These are phyloP conservation scores for Stephania yunnanensis DNA, from an alignment of 164 flowering plant genomes.

Conservation along the genomic window DNA sequence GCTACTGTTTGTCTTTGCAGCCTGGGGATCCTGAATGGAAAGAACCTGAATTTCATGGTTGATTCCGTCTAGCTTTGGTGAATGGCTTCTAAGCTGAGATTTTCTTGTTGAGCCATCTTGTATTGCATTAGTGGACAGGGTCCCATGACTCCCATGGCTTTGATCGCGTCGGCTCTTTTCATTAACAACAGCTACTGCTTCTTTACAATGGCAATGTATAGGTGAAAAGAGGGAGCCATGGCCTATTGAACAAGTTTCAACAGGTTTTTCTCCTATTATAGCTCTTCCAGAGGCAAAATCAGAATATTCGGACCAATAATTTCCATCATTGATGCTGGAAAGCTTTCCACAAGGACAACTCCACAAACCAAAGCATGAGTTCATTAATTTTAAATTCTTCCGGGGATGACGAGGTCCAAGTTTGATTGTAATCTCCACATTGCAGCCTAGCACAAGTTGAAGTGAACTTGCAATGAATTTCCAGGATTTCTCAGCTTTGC, in stretches of 20 bases:
- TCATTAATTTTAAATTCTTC: slow-evolving; percentile 34
- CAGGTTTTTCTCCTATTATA: slow-evolving; percentile 27
- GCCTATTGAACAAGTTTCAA: slow-evolving; percentile 30
- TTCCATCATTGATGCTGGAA: slow-evolving; percentile 29
- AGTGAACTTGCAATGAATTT: slow-evolving; percentile 70
- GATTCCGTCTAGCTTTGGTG: slow-evolving; percentile 14
- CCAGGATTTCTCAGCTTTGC: slow-evolving; percentile 83
- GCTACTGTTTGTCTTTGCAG: slow-evolving; percentile 26
- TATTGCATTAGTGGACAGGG: slow-evolving; percentile 20
- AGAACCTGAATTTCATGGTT: slow-evolving; percentile 12
- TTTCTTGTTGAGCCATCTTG: slow-evolving; percentile 22
- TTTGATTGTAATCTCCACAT: slow-evolving; percentile 74
- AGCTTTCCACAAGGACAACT: slow-evolving; percentile 48
- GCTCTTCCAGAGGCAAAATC: slow-evolving; percentile 36
- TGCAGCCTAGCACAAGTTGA: slow-evolving; percentile 60
- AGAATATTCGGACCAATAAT: slow-evolving; percentile 32
- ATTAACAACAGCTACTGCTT: slow-evolving; percentile 34
- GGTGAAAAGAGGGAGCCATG: slow-evolving; percentile 33
- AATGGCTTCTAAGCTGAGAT: slow-evolving; percentile 14
- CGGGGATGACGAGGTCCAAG: slow-evolving; percentile 27
- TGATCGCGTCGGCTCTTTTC: slow-evolving; percentile 49
- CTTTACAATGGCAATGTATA: slow-evolving; percentile 25
- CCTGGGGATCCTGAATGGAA: slow-evolving; percentile 30
- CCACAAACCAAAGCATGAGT: slow-evolving; percentile 47
- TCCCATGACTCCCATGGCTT: slow-evolving; percentile 37